These are phyloP conservation scores for Dothideomycetes sp. DNA, from an alignment of 2,329 filamentous ascomycete genomes.

Conservation along the genomic window DNA sequence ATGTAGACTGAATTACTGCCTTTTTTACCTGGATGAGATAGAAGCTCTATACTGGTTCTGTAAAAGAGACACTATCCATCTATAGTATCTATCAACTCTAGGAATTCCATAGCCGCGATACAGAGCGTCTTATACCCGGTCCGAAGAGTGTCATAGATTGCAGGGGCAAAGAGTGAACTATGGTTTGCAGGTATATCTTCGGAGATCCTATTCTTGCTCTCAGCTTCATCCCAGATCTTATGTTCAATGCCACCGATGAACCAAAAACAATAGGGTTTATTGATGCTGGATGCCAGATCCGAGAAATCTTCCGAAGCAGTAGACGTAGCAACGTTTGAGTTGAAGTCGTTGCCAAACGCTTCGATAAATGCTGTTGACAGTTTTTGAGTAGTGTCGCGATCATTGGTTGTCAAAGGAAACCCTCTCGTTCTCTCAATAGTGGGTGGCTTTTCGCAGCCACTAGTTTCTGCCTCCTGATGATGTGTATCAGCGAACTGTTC, in stretches of 20 bases:
- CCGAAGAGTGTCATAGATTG: no score
- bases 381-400: conserved; percentile 32
- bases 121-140: no score
- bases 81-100: no score
- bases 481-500: no score
- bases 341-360: conserved; percentile 34
- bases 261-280: conserved; percentile 45
- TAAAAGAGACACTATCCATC: no score
- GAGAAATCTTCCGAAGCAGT: background rate
- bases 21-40: no score
- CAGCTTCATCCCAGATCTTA: conserved; percentile 41
- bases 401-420: conserved; percentile 46
- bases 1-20: no score
- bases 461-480: conserved; percentile 46
- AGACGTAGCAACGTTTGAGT: background rate
- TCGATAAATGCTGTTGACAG: conserved; percentile 37
- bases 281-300: conserved; percentile 33
- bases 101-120: no score
- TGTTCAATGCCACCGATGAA: conserved; percentile 45
- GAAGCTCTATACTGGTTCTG: no score
- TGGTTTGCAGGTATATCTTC: conserved; percentile 53
- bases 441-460: conserved; percentile 36
- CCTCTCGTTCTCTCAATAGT: conserved; percentile 32
- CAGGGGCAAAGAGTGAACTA: conserved; percentile 49
- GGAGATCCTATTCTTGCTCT: conserved; percentile 35